Base-by-base conservation (phyloP, 768 basidiomycete genomes). In the Collybia mongolica region DNA sequence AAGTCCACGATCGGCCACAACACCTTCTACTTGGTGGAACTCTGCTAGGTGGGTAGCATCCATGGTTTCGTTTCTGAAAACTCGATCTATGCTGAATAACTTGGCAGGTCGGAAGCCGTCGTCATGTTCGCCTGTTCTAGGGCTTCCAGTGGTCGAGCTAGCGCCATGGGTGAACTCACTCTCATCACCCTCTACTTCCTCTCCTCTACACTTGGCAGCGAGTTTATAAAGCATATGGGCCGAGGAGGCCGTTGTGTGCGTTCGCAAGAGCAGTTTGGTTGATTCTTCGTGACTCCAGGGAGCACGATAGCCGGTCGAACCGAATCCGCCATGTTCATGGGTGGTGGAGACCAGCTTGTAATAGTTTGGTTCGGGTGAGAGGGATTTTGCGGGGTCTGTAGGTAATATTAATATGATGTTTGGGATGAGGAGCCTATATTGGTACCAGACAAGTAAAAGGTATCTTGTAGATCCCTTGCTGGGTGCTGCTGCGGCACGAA, bases 11-110 rank as follows among this genome's bases (percentile, higher is more conserved):
- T 99, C 97, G 8, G 97, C 97, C 22, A 99, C 93, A 40, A 99
- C 97, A 44, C 97, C 97, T 68, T 99, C 97, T n/a, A 99, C 97
- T 70, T 99, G 97, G 66, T 98, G 96, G 77, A 99, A 99, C 70
- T 99, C 97, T 3, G 97, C 97, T 55, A 99, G 63, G 76, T 99
- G 97, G 15, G 97, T 99, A 39, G 94, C 94, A 68, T 99, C 97
- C 80, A 92, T 91, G 0, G 97, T 92, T 70, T 99, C 97, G 60
- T 99, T 99, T 65, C 97, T 79, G 86, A 98, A 99, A 18, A 99
- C 97, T 39, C 97, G 80, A 67, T 99, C 97, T 56, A 99, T 98
- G 58, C 90, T 93, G 81, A 98, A 99, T 55, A 97, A 65, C 62
- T 98, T 97, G 32, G 91, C 91, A 5, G 94, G 91, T 51, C 85